Base-by-base conservation (phyloP, 371 early-diverging fungal genomes). In the Batkoa obscura region DNA sequence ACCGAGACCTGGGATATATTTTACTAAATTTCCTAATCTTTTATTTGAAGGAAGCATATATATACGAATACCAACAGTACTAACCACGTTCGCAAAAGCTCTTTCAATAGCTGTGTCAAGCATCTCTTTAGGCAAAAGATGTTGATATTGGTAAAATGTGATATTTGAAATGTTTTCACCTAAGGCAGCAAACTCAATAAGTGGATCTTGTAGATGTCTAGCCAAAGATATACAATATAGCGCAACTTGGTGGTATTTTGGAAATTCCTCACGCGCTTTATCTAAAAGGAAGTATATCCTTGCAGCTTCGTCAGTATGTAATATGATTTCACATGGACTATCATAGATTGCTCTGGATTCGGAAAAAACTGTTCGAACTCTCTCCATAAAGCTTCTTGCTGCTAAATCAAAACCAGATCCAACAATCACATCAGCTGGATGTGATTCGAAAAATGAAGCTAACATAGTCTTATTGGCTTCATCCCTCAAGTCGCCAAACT, bases 1-100 rank as follows among this genome's bases (percentile, higher is more conserved):
- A 8, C 98, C 98, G 46, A 98, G 73, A 2, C 98, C 98, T 61
- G 86, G 74, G 12, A 96, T 89, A 59, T 90, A 95, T 57, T 84
- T 87, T 35, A 96, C 72, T 12, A 83, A 74, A 15, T 73, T 64
- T 0, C 80, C 74, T 59, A 75, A 69, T 60, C 90, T 85, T 6
- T 83, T 72, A n/a, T 74, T 74, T n/a, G 66, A 64, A 0, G 83
- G 74, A 0, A 79, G 79, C 5, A 74, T 77, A 63, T 94, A 91
- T 56, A 98, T 80, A 63, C 93, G 91, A 31, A 94, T 86, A 57
- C 98, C 91, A 58, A 80, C 72, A 50, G 68, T 67, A 50, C 84
- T 91, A 15, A 94, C 84, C 2, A 88, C 80, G 60, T 89, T 88
- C 56, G 94, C 81, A 33, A 93, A 67, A 0, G 89, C 89, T 8